These are phyloP conservation scores for Aspergillus jensenii DNA, from an alignment of 2,329 filamentous ascomycete genomes.

Conservation along the genomic window DNA sequence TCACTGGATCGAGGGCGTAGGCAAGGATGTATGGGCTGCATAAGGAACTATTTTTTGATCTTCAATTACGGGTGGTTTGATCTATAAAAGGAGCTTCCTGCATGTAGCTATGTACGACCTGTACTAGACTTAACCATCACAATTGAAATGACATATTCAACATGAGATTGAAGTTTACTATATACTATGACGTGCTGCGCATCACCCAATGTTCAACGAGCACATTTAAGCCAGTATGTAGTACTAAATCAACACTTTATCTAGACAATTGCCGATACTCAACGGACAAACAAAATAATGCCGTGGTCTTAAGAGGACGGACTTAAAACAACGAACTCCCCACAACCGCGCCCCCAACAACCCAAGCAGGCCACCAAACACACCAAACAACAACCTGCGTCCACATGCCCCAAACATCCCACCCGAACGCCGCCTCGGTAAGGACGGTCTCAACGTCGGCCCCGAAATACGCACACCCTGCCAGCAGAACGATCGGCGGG, in stretches of 20 bases:
- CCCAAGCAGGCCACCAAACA: constrained; percentile 93
- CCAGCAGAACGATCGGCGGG: constrained; percentile 58
- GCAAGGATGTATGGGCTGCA: constrained; percentile 94
- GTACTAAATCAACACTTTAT: neutral
- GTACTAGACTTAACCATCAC: constrained; percentile 11
- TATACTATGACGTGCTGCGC: neutral
- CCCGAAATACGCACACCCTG: constrained; percentile 49
- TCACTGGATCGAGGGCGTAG: constrained; percentile 93
- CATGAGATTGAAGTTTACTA: neutral
- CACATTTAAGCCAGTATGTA: neutral
- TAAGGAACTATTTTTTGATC: constrained; percentile 40
- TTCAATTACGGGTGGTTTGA: neutral
- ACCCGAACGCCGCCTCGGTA: constrained; percentile 75
- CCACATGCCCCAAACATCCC: constrained; percentile 87
- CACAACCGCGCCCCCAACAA: constrained; percentile 54
- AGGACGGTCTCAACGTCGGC: constrained; percentile 60
- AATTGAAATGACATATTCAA: constrained; percentile 7
- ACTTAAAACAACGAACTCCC: constrained; percentile 34
- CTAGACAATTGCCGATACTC: neutral
- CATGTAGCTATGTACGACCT: constrained; percentile 18
- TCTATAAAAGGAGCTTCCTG: constrained; percentile 1
- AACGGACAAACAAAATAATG: neutral
- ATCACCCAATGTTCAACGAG: neutral
- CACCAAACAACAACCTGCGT: constrained; percentile 89
- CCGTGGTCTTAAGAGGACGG: neutral